These are phyloP conservation scores for Trypanosoma avium DNA, from an alignment of 208 protist genomes.

Conservation along the genomic window DNA sequence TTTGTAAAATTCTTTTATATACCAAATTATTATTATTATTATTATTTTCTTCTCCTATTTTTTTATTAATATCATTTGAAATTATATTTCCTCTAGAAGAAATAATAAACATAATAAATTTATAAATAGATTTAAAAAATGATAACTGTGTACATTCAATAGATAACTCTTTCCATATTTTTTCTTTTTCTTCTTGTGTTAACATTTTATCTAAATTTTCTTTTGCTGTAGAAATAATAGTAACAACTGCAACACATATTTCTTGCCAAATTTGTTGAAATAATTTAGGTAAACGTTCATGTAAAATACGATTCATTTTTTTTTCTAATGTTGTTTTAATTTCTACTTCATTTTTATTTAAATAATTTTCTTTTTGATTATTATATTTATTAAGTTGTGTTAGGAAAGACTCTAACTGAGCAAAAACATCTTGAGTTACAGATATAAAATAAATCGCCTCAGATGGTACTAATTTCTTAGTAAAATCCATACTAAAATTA, in stretches of 20 bases:
- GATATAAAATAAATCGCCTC: constrained; percentile 6
- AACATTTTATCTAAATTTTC: too few species aligned
- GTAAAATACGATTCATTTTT: background rate
- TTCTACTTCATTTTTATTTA: background rate
- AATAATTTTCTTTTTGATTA: too few species aligned
- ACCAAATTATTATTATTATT: background rate
- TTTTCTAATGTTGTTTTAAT: background rate
- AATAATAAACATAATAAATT: background rate
- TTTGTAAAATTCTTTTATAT: background rate
- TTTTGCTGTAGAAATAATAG: background rate
- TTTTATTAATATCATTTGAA: background rate
- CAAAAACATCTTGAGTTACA: constrained; percentile 4
- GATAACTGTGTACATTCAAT: constrained; percentile 3
- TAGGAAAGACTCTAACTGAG: background rate
- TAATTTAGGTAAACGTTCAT: constrained; percentile 13
- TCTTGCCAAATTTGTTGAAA: constrained; percentile 19
- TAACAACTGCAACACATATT: background rate
- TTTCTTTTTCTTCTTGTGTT: background rate
- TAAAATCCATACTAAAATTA: constrained; percentile 3
- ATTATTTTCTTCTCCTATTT: too few species aligned
- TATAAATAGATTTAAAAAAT: constrained; percentile 7
- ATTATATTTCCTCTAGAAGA: background rate
- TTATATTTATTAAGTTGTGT: background rate
- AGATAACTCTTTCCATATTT: background rate
- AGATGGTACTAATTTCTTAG: background rate